Percentiles rank a stretch among this genome's conserved stretches.
phyloP scores from a whole-genome alignment of 331 rosid genomes.

The Phaseolus coccineus region DNA sequence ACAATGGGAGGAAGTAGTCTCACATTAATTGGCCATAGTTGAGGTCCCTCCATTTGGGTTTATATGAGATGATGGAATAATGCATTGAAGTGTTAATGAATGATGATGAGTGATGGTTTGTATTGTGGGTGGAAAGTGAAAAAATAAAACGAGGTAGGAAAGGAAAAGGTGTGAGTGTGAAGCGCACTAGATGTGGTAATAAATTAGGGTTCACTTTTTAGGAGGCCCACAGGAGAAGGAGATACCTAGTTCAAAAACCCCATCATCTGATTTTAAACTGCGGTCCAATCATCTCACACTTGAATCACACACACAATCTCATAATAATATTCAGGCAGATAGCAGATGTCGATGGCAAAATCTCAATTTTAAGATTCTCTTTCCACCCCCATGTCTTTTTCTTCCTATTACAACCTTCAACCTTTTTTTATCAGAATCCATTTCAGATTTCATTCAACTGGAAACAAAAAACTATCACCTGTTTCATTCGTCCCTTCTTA shows the following conservation, averaged over 20 bases:
- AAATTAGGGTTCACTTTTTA: background rate
- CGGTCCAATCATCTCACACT: constrained; percentile 32
- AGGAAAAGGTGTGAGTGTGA: constrained; percentile 6
- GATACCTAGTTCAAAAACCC: constrained; percentile 20
- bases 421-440: constrained; percentile 5
- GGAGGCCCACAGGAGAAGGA: constrained; percentile 23
- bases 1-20: constrained; percentile 34
- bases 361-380: constrained; percentile 26
- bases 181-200: constrained; percentile 34
- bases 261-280: constrained; percentile 23
- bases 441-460: constrained; percentile 7
- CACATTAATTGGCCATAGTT: constrained; percentile 26
- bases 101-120: background rate
- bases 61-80: constrained; percentile 6
- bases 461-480: background rate
- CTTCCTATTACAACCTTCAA: background rate
- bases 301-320: constrained; percentile 29
- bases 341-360: constrained; percentile 19
- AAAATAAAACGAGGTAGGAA: constrained; percentile 8
- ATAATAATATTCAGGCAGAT: constrained; percentile 18
- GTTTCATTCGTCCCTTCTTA: background rate
- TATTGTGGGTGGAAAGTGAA: background rate
- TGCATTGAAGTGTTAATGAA: background rate
- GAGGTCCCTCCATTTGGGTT: constrained; percentile 32
- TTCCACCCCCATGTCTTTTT: constrained; percentile 10